Evolutionary conservation across 1,284 basidiomycete genomes (phyloP), one percentile per base, ranked within the genome.

Genomic region (Pholiota adiposa): DNA sequence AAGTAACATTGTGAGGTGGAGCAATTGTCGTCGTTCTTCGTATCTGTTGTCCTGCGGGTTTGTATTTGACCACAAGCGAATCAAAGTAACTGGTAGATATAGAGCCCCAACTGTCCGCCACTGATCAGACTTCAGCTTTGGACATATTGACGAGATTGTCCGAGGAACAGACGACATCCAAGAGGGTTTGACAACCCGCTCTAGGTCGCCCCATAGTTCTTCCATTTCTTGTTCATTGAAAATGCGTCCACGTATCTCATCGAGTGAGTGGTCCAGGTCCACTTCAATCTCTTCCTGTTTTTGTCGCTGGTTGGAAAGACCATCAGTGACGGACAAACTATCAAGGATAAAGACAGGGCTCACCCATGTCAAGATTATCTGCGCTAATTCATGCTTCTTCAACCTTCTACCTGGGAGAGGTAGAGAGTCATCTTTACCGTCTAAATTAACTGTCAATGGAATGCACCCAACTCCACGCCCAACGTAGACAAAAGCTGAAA

Each of bases 1-100:
- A 27, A 59, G 44, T 0, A 31, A 34, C 58, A 59, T 59, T 5
- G 58, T 59, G 7, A 59, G 58, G n/a, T 54, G 33, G 29, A 59
- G 58, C 1, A 59, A 16, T 12, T 59, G 18, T 23, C 23, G 19
- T 14, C 27, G 34, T 1, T 54, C 29, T 11, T 31, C 29, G 14
- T 49, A 2, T 3, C 21, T 14, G 29, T 51, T n/a, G 11, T 51
- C 36, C 11, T 44, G 41, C 18, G 9, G 3, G 23, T 43, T 27
- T 2, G 18, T 2, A 21, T 16, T n/a, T 6, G 44, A 41, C 55
- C 55, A 41, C 46, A 50, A 21, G 23, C 52, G 55, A 40, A 51
- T 31, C n/a, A 49, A 31, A 9, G 55, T 51, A 9, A 54, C 11
- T 3, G 52, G 52, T 12, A 53, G 23, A 41, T 25, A 53, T n/a